Evolutionary conservation across 2,329 filamentous ascomycete species (phyloP), one percentile per base, ranked within the genome.

Genomic region (Aspergillus fumigatiaffinis): DNA sequence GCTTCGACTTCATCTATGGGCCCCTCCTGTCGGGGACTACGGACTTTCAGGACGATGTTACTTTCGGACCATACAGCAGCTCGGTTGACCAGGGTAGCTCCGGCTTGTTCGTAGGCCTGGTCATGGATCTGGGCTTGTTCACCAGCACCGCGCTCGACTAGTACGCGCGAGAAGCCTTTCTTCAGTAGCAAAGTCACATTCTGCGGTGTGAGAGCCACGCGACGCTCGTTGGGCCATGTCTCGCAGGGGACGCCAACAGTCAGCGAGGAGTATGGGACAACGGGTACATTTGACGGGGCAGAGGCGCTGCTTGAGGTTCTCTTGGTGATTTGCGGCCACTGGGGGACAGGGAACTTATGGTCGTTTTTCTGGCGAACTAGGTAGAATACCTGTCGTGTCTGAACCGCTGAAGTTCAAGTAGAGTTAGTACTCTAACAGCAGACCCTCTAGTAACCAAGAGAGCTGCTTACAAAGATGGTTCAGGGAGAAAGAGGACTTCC

Each of bases 21-120:
- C 3, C 78, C 80, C 51, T 84, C 77, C 10, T 82, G 71, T 52
- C 84, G 87, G 0, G 91, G 91, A 1, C 87, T 85, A 46, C 91
- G 86, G 54, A 96, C 91, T 73, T 96, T 96, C 65, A 96, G 81
- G 10, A 96, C 77, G 62, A 96, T 90, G 69, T 96, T 85, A 60
- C 88, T 86, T 54, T 86, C 80, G 5, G 83, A 80, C 87, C 90
- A 96, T 62, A 95, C 81, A n/a, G 79, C 79, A 32, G 82, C 80
- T 35, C 81, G 79, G 62, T 91, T 87, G 47, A 91, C 89, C 3
- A 95, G 76, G 14, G 85, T 91, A 4, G 90, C 92, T 10, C 92
- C 92, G 1, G 90, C 90, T 62, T 86, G 82, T 66, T 87, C 83
- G 67, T 95, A 96, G 35, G 87, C 90, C 42, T 86, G 80, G 62